phyloP scores from a whole-genome alignment of 805 yeast genomes.

The Zygotorulaspora chibaensis region DNA sequence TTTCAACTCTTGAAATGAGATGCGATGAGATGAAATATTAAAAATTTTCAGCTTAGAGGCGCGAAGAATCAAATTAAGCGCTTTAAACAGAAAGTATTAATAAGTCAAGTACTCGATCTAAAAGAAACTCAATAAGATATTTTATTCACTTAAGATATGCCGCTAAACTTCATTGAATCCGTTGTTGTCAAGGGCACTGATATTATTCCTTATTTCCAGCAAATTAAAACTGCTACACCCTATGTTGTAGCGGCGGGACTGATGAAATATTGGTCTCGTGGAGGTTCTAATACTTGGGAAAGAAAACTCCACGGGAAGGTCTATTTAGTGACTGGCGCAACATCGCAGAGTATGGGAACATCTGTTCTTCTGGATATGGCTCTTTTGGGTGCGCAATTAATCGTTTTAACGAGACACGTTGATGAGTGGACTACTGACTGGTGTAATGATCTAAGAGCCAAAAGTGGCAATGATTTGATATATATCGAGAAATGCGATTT shows the following conservation, averaged over 20 bases:
- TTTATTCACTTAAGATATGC: conserved; percentile 51
- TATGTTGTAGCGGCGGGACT: conserved; percentile 42
- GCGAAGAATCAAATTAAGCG: too few species aligned
- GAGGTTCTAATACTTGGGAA: conserved; percentile 84
- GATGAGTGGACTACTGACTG: conserved; percentile 79
- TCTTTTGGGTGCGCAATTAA: conserved; percentile 75
- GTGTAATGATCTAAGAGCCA: conserved; percentile 69
- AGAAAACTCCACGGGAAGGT: conserved; percentile 90
- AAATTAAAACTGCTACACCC: conserved; percentile 57
- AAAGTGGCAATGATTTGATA: conserved; percentile 65
- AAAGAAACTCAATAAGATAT: not conserved
- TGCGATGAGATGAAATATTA: not conserved
- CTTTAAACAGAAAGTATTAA: not conserved
- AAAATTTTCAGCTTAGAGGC: not conserved
- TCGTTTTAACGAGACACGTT: conserved; percentile 60
- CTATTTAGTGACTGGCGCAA: conserved; percentile 83
- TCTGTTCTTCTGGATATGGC: conserved; percentile 73
- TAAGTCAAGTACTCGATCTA: not conserved
- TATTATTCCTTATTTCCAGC: conserved; percentile 67
- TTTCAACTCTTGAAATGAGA: not conserved
- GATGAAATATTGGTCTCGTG: conserved; percentile 71
- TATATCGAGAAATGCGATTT: conserved; percentile 91
- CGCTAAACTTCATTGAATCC: conserved; percentile 72
- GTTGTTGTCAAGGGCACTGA: conserved; percentile 69
- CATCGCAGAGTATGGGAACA: conserved; percentile 80